phyloP scores from a whole-genome alignment of 2,329 filamentous ascomycete genomes.

The Tolypocladium endophyticum region DNA sequence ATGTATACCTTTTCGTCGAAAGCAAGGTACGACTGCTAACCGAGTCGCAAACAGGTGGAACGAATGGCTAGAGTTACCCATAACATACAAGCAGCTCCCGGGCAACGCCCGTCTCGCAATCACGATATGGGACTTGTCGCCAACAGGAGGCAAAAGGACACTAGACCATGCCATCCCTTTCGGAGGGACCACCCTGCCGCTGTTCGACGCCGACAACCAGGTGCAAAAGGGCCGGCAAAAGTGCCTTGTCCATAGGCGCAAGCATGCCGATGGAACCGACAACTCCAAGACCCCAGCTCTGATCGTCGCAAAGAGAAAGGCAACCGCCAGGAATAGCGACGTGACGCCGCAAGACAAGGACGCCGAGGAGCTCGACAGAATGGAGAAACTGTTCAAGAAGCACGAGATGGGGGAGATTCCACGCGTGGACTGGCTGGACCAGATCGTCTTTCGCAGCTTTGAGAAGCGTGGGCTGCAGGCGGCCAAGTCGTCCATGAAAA shows the following conservation, averaged over 20 bases:
- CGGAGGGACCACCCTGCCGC: slow-evolving; percentile 78
- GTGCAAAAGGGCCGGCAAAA: slow-evolving; percentile 87
- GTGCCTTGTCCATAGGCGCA: slow-evolving; percentile 73
- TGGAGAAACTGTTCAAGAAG: slow-evolving; percentile 89
- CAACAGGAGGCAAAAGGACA: slow-evolving; percentile 58
- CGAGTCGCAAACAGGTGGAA: slow-evolving; percentile 56
- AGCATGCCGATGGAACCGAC: slow-evolving; percentile 75
- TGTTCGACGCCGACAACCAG: slow-evolving; percentile 92
- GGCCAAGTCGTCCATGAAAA: slow-evolving; percentile 52
- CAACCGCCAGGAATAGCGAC: slow-evolving; percentile 37
- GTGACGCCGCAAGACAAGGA: slow-evolving; percentile 54
- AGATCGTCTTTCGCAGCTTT: slow-evolving; percentile 81
- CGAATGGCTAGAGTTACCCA: slow-evolving; percentile 86
- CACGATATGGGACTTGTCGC: slow-evolving; percentile 90
- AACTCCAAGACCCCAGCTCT: slow-evolving; percentile 66
- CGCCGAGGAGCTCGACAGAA: slow-evolving; percentile 72
- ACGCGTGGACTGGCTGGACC: slow-evolving; percentile 89
- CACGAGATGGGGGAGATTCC: slow-evolving; percentile 97
- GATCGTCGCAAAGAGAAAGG: slow-evolving; percentile 42
- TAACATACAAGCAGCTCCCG: slow-evolving; percentile 74
- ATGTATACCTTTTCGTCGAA: slow-evolving; percentile 2
- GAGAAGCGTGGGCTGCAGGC: slow-evolving; percentile 64
- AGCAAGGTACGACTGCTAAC: neutral
- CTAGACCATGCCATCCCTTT: slow-evolving; percentile 79
- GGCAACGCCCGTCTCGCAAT: slow-evolving; percentile 77